Evolutionary conservation across 179 eudicot genomes (phyloP), one percentile per base, ranked within the genome.

Genomic region (Corrigiola litoralis): DNA sequence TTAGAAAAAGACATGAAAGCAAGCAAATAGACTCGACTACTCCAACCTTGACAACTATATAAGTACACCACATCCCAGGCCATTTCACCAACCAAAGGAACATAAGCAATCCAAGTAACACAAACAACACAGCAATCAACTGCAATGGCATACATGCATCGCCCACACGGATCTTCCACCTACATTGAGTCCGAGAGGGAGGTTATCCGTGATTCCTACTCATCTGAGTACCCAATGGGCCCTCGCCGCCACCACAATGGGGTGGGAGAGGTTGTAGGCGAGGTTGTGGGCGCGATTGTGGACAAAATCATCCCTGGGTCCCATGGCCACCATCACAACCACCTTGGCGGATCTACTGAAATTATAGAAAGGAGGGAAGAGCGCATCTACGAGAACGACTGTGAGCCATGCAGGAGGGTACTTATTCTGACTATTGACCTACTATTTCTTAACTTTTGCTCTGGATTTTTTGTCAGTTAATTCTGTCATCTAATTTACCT

Each of bases 191-290:
- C 27, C 18, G 63, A 63, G 40, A 68, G 28, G 29, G 77, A 68
- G 69, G 69, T 74, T 46, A 36, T 74, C 63, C 66, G 61, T 36
- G 73, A 62, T 60, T 73, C 72, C 27, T 68, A 47, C 77, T 55
- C 69, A 49, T 37, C 59, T 36, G 65, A 42, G 59, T 73, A 73
- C 54, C 69, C 64, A 11, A 21, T 57, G 6, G 61, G 61, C 28
- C 47, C 33, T 58, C 72, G 36, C 51, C 65, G 51, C 60, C 38
- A 53, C n/a, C 44, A 53, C 64, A 64, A 67, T 41, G 72, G 42
- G 36, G 66, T 33, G 21, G 44, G 42, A n/a, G 69, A 58, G 14
- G 48, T 55, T 21, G 59, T 73, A 16, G 45, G 56, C 6, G 65
- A 73, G 61, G 42, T 64, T 41, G 67, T 53, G 55, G 58, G 58